Conservation (phyloP, 768 basidiomycete species). For the Lentinus brumalis region DNA sequence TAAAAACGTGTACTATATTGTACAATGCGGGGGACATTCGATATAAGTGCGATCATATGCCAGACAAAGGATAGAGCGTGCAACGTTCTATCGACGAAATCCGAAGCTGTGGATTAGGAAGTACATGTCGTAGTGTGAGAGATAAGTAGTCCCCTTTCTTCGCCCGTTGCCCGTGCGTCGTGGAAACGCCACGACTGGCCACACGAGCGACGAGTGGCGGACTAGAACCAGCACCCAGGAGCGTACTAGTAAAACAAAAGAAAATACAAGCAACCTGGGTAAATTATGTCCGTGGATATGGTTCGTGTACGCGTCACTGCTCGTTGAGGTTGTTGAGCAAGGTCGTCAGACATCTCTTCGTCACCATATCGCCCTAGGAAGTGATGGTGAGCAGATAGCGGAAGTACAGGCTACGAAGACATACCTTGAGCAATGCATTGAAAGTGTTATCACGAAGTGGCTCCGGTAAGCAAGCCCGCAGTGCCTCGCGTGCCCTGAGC, state of each 20-base stretch:
- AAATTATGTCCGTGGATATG: constrained; percentile 13
- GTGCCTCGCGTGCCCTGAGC: constrained; percentile 87
- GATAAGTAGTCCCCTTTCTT: not conserved
- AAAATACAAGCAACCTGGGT: constrained; percentile 22
- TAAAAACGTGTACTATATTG: too few relatives aligned
- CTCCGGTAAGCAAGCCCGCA: constrained; percentile 94
- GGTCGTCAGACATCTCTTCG: constrained; percentile 90
- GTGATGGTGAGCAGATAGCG: not conserved
- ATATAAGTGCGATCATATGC: not conserved
- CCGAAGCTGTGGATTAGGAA: constrained; percentile 2
- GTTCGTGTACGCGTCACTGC: constrained; percentile 15
- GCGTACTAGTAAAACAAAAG: constrained; percentile 19
- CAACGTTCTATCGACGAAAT: constrained; percentile 8
- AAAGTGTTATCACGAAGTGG: constrained; percentile 95
- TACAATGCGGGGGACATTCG: not conserved
- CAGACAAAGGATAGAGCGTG: not conserved
- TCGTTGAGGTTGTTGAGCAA: constrained; percentile 87
- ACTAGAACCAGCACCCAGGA: constrained; percentile 13
- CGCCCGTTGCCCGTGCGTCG: not conserved
- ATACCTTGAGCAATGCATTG: constrained; percentile 83
- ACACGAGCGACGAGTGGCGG: not conserved
- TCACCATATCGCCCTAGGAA: constrained; percentile 92
- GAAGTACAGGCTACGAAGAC: constrained; percentile 15
- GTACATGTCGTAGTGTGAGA: constrained; percentile 17
- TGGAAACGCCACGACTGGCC: too few relatives aligned